Base-by-base conservation (phyloP, 192 early-diverging fungal genomes). In the Linderina pennispora region DNA sequence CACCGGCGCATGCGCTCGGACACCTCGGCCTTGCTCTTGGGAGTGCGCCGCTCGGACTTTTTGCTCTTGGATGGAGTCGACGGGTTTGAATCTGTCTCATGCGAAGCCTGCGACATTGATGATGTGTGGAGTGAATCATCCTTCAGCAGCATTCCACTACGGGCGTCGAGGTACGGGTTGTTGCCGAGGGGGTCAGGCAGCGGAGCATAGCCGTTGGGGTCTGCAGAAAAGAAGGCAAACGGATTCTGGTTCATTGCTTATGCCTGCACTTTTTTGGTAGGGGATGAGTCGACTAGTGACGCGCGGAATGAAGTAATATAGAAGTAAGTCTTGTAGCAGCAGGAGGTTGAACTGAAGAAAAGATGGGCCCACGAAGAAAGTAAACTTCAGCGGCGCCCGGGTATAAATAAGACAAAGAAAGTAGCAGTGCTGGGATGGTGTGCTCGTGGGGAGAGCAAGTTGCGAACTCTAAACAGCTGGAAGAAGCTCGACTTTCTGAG, bases 1-100 rank as follows among this genome's bases (percentile, higher is more conserved):
- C 74, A 76, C 18, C 67, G 25, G 11, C 74, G 58, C 74, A 76
- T 76, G 22, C 74, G 61, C 36, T 76, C 67, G 0, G 66, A 76
- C 4, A 76, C 74, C 40, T 76, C 74, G 8, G 66, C 74, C 6
- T 76, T 76, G 54, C 65, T 65, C 36, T 72, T 72, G 9, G 62
- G 62, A 9, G 62, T 53, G 18, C 68, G 68, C 1, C 62, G 51
- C 16, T 65, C 58, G 4, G 53, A 55, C 22, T 40, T 50, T 50
- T 58, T 58, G 38, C 48, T 43, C 40, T 62, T 62, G 16, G 66
- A 70, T 2, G 66, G 66, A 1, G 66, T 49, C 15, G 66, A 70
- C 1, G 66, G 66, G 34, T 45, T 58, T 8, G 66, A 70, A 40
- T 70, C 66, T 7, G 59, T 63, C 19, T 70, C 66, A 15, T 63